Conservation (phyloP, 2,329 filamentous ascomycete genomes). For the Epichloe typhina region DNA sequence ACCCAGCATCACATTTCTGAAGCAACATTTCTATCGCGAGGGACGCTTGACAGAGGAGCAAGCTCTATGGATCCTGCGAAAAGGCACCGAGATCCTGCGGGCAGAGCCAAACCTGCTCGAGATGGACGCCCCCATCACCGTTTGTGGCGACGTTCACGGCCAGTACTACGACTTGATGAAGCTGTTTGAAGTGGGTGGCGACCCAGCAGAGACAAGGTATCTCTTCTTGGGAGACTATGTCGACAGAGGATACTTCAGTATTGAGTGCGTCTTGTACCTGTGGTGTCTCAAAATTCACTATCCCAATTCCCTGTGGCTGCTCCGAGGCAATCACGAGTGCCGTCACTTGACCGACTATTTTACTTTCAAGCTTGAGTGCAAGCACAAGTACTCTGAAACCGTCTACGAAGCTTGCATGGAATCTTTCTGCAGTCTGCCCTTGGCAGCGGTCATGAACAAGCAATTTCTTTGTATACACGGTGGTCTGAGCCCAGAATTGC, state of each 20-base stretch:
- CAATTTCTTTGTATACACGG: slow-evolving; percentile 98
- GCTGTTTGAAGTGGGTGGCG: slow-evolving; percentile 94
- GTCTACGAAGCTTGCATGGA: slow-evolving; percentile 98
- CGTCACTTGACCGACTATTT: slow-evolving; percentile 99
- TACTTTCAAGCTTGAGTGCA: slow-evolving; percentile 99
- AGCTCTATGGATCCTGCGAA: slow-evolving; percentile 85
- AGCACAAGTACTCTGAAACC: slow-evolving; percentile 96
- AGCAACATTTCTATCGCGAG: slow-evolving; percentile 97
- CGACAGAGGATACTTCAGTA: slow-evolving; percentile 96
- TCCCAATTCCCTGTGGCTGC: slow-evolving; percentile 89
- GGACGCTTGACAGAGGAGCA: slow-evolving; percentile 94
- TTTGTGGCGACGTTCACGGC: slow-evolving; percentile 95
- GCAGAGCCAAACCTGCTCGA: slow-evolving; percentile 91
- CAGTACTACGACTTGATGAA: slow-evolving; percentile 99
- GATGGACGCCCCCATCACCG: slow-evolving; percentile 98
- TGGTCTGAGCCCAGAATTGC: slow-evolving; percentile 86
- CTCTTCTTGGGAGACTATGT: slow-evolving; percentile 97
- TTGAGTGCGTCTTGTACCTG: slow-evolving; percentile 95
- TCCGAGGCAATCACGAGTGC: slow-evolving; percentile 97
- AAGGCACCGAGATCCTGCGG: slow-evolving; percentile 76
- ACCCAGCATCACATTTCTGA: slow-evolving; percentile 86
- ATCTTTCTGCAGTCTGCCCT: slow-evolving; percentile 84
- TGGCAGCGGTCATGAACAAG: slow-evolving; percentile 99
- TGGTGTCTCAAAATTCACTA: slow-evolving; percentile 99
- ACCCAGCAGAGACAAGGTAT: slow-evolving; percentile 91